Conservation (phyloP, 192 early-diverging fungal genomes). For the Coemansia sp. region DNA sequence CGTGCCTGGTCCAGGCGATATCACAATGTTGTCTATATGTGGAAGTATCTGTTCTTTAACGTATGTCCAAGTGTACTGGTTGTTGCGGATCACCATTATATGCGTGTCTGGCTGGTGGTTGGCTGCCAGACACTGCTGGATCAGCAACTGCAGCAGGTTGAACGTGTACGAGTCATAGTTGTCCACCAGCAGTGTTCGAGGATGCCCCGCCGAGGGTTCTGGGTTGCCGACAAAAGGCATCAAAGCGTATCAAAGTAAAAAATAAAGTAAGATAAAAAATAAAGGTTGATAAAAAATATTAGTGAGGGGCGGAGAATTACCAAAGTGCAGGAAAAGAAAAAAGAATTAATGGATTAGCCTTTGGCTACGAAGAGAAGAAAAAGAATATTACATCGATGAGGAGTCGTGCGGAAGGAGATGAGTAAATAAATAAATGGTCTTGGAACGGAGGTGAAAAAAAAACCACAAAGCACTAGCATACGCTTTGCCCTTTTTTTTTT, state of each 20-base stretch:
- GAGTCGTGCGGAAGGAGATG: no score
- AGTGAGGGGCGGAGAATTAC: no score
- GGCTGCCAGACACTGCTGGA: background rate
- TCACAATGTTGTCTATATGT: conserved; percentile 82
- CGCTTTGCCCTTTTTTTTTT: no score
- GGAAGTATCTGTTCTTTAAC: conserved; percentile 65
- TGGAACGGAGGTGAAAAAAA: no score
- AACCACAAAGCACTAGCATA: no score
- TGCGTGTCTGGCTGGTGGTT: conserved; percentile 16
- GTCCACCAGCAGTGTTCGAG: conserved; percentile 78
- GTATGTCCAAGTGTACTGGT: conserved; percentile 82
- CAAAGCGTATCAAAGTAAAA: background rate
- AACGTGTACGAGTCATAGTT: conserved; percentile 99
- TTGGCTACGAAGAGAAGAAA: no score
- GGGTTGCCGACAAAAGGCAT: background rate
- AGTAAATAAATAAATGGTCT: no score
- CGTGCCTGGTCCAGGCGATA: conserved; percentile 92
- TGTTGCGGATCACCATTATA: conserved; percentile 86
- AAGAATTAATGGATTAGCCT: no score
- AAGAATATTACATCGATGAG: no score
- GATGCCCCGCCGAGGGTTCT: background rate
- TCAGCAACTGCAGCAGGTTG: conserved; percentile 82
- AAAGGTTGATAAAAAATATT: background rate
- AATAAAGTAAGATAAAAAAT: conserved; percentile 4
- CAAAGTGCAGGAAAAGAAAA: no score